A percentile compares a stretch with the other conserved stretches of the same genome.
phyloP scores from a whole-genome alignment of 176 grass and related monocot genomes.

The Poa pratensis region DNA sequence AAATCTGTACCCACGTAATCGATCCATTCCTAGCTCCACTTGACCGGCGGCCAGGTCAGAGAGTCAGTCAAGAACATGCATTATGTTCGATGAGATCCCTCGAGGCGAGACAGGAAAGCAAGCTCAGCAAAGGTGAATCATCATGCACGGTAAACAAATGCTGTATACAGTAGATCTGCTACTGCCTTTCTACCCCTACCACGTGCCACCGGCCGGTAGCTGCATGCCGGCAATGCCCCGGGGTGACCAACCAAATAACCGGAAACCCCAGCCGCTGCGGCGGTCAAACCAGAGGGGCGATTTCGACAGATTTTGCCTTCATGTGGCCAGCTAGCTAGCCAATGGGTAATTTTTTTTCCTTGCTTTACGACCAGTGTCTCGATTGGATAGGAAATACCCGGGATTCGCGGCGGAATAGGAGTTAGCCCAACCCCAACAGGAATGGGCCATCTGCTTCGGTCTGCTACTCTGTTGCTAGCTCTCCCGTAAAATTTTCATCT shows the following conservation, averaged over 20 bases:
- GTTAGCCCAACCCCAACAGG: background rate
- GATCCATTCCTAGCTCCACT: background rate
- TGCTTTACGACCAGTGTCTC: background rate
- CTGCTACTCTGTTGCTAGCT: background rate
- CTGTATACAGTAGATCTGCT: no score
- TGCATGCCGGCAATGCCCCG: background rate
- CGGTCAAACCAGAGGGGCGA: background rate
- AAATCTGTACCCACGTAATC: background rate
- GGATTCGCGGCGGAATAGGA: slow-evolving; percentile 17
- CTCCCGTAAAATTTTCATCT: background rate
- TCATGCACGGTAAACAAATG: background rate
- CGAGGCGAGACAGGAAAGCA: slow-evolving; percentile 13
- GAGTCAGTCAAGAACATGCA: background rate
- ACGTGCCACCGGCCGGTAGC: background rate
- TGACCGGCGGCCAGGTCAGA: background rate
- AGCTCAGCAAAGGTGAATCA: slow-evolving; percentile 23
- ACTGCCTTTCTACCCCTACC: background rate
- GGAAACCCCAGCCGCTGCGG: background rate
- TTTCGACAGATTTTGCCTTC: background rate
- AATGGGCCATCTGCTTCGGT: background rate
- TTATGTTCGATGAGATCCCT: background rate
- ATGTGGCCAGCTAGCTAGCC: background rate
- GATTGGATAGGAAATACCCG: slow-evolving; percentile 4
- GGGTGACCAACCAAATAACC: background rate
- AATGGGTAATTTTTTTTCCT: background rate